Evolutionary conservation across 345 rosid species (phyloP).

Genomic region (Gossypium stocksii): DNA sequence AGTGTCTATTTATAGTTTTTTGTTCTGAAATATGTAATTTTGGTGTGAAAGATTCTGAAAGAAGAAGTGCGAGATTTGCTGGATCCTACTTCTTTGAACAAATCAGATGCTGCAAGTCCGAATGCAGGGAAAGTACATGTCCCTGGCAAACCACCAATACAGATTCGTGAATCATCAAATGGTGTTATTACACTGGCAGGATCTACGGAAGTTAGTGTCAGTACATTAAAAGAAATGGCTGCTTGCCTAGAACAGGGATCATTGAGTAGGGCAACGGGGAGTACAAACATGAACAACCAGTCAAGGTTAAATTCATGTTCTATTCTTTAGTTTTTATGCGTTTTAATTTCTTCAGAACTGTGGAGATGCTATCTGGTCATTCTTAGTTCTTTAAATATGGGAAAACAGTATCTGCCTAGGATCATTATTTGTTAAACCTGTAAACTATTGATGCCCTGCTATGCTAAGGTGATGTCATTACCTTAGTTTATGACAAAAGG

Average conservation of each 20-base stretch:
- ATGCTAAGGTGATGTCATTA: background rate
- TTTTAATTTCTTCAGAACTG: background rate
- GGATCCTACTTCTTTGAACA: conserved; percentile 55
- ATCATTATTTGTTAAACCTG: background rate
- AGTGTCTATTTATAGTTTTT: background rate
- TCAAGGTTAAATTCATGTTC: conserved; percentile 56
- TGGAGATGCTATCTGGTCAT: background rate
- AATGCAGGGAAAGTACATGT: conserved; percentile 52
- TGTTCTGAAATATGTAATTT: conserved; percentile 26
- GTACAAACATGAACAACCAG: conserved; percentile 97
- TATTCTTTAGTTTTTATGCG: background rate
- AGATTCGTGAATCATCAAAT: conserved; percentile 91
- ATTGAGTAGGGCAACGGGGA: conserved; percentile 88
- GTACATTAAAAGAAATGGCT: conserved; percentile 82
- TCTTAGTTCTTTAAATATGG: background rate
- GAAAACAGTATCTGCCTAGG: background rate
- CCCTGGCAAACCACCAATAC: conserved; percentile 91
- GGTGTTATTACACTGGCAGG: conserved; percentile 98
- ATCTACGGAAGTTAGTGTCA: conserved; percentile 87
- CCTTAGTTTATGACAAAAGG: background rate
- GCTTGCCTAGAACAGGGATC: conserved; percentile 96
- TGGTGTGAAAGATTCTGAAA: conserved; percentile 70
- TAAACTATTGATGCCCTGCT: background rate
- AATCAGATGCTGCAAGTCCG: conserved; percentile 54
- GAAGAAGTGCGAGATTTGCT: conserved; percentile 97